Base-by-base conservation (phyloP, 768 basidiomycete species). In the Scleroderma bovista region DNA sequence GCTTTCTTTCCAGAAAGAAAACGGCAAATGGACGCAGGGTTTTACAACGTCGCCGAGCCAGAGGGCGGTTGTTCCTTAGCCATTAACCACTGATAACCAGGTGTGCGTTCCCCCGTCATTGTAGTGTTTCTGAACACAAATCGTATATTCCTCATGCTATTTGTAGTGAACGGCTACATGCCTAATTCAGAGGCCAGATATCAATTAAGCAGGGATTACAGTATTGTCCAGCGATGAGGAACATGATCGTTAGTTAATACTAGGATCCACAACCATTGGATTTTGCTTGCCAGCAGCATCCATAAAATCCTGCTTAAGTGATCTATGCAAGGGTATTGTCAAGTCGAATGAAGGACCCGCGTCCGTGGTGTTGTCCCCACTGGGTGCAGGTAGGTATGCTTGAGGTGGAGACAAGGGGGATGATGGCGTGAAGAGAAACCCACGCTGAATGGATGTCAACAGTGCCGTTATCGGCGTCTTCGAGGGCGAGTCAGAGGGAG, bases 1-100 rank as follows among this genome's bases (percentile, higher is more conserved):
- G 94, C 6, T 98, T 95, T 68, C 76, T 98, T 31, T 79, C 85
- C 0, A 72, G 93, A 51, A 82, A 86, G 66, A 76, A 77, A 57
- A 80, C 75, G 9, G 75, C 78, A 20, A 73, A 78, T 32, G 93
- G 92, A 3, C 78, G 84, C 55, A 89, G 79, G 58, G 78, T 90
- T 38, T 71, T 97, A 46, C 75, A 66, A 20, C 75, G 88, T 47
- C 78, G 94, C 50, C 72, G 78, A 55, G 74, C 73, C 32, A 93
- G 87, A 72, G 88, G 90, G 9, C 77, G 94, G 51, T 80, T 79
- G 68, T 88, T 78, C 67, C 71, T 96, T 54, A 83, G 78, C 47
- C 93, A 97, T 70, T 97, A 72, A 74, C 26, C 26, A 29, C 9
- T 29, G 4, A 29, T 5, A 5, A 29, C 26, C 26, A 29, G 26